These are phyloP conservation scores for Ensete glaucum DNA, from an alignment of 176 grass and related monocot genomes.

Conservation along the genomic window DNA sequence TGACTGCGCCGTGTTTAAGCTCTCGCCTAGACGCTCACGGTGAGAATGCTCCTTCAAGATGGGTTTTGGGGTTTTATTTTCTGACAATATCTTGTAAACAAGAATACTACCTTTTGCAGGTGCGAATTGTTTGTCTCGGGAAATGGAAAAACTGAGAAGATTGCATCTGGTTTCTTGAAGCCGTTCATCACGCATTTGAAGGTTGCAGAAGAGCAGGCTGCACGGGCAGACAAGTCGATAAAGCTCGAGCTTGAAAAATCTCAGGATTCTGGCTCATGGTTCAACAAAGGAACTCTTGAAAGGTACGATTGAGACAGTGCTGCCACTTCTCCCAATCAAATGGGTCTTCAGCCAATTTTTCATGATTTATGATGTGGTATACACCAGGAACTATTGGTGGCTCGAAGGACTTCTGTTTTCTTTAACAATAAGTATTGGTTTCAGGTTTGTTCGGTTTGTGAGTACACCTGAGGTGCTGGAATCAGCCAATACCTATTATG, in stretches of 20 bases:
- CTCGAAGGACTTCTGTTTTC: background rate
- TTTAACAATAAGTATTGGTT: slow-evolving; percentile 18
- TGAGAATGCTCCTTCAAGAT: slow-evolving; percentile 27
- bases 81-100: background rate
- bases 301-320: slow-evolving; percentile 28
- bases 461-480: slow-evolving; percentile 91
- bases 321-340: background rate
- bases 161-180: slow-evolving; percentile 92
- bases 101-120: slow-evolving; percentile 25
- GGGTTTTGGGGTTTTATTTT: slow-evolving; percentile 12
- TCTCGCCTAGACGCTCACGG: slow-evolving; percentile 75
- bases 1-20: slow-evolving; percentile 83
- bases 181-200: slow-evolving; percentile 77
- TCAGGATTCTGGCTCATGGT: slow-evolving; percentile 43
- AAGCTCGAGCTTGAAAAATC: slow-evolving; percentile 57
- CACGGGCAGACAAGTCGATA: slow-evolving; percentile 33
- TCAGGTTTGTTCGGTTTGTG: slow-evolving; percentile 86
- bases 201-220: slow-evolving; percentile 68
- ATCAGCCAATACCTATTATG: slow-evolving; percentile 60
- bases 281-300: slow-evolving; percentile 92
- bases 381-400: too few species aligned
- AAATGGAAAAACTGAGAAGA: slow-evolving; percentile 76
- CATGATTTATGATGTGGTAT: too few species aligned
- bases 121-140: slow-evolving; percentile 87
- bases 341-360: too few species aligned